These are phyloP conservation scores for Neoboletus brunneissimus DNA, from an alignment of 768 basidiomycete species.

Conservation along the genomic window DNA sequence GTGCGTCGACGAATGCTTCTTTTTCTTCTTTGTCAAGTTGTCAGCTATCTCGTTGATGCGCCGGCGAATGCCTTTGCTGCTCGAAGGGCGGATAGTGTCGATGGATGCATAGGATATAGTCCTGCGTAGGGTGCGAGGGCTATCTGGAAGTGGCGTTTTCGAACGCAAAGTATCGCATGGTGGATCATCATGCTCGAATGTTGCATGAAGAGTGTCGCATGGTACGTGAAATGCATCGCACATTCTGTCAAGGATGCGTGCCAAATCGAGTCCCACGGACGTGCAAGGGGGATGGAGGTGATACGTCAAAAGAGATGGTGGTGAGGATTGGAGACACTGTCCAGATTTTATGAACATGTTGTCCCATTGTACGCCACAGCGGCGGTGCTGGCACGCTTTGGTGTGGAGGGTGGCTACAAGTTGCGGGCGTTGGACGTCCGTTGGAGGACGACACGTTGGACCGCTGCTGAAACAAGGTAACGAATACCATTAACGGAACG, in stretches of 20 bases:
- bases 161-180: neutral
- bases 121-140: conserved; percentile 13
- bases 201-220: neutral
- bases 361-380: conserved; percentile 9
- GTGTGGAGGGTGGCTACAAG: neutral
- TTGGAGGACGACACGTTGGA: neutral
- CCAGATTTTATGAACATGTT: conserved; percentile 1
- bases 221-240: neutral
- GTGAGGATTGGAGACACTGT: neutral
- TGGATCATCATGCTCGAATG: neutral
- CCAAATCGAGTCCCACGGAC: neutral
- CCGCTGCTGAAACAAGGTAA: neutral
- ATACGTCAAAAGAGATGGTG: neutral
- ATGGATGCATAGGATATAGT: conserved; percentile 19
- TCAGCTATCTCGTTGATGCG: conserved; percentile 12
- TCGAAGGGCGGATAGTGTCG: conserved; percentile 11
- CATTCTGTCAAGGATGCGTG: conserved; percentile 1
- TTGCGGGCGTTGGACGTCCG: neutral
- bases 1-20: neutral
- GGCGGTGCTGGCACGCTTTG: conserved; percentile 6
- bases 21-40: conserved; percentile 5
- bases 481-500: neutral
- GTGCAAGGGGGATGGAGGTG: neutral
- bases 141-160: conserved; percentile 1
- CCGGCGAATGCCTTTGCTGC: conserved; percentile 11